Evolutionary conservation across 2,329 filamentous ascomycete species (phyloP), one percentile per base, ranked within the genome.

Genomic region (Aspergillus sp.): DNA sequence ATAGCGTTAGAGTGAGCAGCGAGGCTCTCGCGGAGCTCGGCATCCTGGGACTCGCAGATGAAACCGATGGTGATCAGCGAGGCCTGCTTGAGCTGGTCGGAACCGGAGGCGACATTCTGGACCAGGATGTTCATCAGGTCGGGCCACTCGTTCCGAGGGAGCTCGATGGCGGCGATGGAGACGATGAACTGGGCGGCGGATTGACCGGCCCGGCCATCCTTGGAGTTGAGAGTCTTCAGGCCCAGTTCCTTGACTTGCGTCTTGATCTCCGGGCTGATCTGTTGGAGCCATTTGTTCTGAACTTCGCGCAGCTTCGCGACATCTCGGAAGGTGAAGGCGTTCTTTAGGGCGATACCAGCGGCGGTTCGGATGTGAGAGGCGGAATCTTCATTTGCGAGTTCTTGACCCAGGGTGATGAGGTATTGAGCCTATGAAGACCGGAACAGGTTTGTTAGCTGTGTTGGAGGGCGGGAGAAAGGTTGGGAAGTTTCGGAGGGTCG

Each of bases 61-160:
- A 94, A 99, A 64, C 94, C 94, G 73, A 99, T 97, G n/a, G 93
- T 88, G 53, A 91, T 93, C 67, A 99, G 79, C 42, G 93, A 97
- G 40, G 92, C 83, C 78, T 97, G 92, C 81, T 97, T 99, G 72
- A 96, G 86, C 76, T 91, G 86, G 69, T 92, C 88, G 65, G 81
- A 84, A 61, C 93, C 94, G 61, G 87, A 85, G 71, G 89, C 93
- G 61, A 99, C 92, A 73, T 94, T 96, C 74, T 93, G 88, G 61
- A 99, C 94, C 62, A 99, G 81, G 31, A 83, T 84, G 56, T 85
- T 81, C 88, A 99, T 92, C 62, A 99, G 81, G 72, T 97, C 91
- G 49, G 85, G 84, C 94, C 94, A 99, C 80, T 97, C 89, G 68
- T 90, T 86, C 65, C 89, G 87, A 55, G 94, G 94, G 61, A 99